Evolutionary conservation across 768 basidiomycete genomes (phyloP), one percentile per base, ranked within the genome.

Genomic region (Podaxis carcinomalis): DNA sequence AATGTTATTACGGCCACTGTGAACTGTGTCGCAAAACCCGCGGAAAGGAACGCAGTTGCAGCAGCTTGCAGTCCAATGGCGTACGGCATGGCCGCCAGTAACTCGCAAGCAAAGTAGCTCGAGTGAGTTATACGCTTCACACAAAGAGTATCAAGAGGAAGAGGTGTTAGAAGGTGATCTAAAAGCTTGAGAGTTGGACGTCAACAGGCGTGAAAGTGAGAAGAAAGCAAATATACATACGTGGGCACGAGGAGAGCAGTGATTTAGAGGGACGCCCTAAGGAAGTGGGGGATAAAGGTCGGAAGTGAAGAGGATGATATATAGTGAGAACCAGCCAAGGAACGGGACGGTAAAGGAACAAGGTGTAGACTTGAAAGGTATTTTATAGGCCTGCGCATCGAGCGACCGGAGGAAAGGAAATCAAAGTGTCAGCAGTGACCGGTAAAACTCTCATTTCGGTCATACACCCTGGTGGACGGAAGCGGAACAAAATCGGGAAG

Each of bases 21-120:
- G 65, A 82, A 77, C 64, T 82, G 80, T 55, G 74, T 75, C 35
- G 79, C 72, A 65, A 82, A 75, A 28, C 81, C 78, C 69, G 80
- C 77, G 72, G 81, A 79, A 66, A 80, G 76, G 66, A 83, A 79
- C 46, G 80, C 80, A 58, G 72, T 70, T 53, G 78, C 74, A 47
- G 80, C 81, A 69, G 80, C 71, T 64, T 82, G 76, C 47, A 83
- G 72, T 54, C 81, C 83, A 56, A 81, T 69, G 66, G 74, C 72
- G 72, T 81, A 83, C 67, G 82, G 81, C 81, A 83, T 83, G 59
- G 60, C 65, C 27, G 23, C 13, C 11, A 37, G 49, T 56, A 66
- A 74, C 67, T 63, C 75, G 65, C 10, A 23, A 19, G 23, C 3
- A 66, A 74, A 67, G 57, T 70, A 36, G 61, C 61, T 72, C 75